Evolutionary conservation across 2,329 filamentous ascomycete species (phyloP).

Genomic region (Sclerotinia sclerotiorum): DNA sequence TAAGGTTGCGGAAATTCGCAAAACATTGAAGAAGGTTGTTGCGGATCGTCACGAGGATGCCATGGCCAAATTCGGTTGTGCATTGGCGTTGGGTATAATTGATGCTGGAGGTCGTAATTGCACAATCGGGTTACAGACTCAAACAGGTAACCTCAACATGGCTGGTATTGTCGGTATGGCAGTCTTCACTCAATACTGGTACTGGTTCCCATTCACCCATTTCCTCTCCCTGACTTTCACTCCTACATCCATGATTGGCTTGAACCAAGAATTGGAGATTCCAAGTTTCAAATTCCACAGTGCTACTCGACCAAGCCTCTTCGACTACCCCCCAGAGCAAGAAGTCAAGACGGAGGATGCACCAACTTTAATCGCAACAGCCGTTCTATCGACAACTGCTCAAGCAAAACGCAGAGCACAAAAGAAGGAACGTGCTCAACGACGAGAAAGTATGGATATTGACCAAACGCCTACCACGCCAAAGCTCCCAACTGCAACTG

Average conservation of each 20-base stretch:
- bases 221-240: slow-evolving; percentile 95
- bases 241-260: slow-evolving; percentile 92
- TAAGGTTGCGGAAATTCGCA: slow-evolving; percentile 86
- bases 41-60: slow-evolving; percentile 96
- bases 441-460: slow-evolving; percentile 92
- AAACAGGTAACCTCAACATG: slow-evolving; percentile 99
- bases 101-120: slow-evolving; percentile 98
- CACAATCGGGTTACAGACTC: slow-evolving; percentile 95
- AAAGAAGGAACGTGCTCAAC: slow-evolving; percentile 87
- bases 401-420: slow-evolving; percentile 94
- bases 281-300: slow-evolving; percentile 95
- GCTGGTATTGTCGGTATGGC: slow-evolving; percentile 96
- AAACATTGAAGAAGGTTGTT: slow-evolving; percentile 91
- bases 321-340: slow-evolving; percentile 96
- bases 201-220: slow-evolving; percentile 99
- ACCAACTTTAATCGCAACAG: slow-evolving; percentile 89
- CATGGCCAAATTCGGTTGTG: slow-evolving; percentile 98
- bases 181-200: slow-evolving; percentile 99
- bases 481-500: slow-evolving; percentile 53
- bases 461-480: slow-evolving; percentile 76
- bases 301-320: slow-evolving; percentile 89
- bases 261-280: slow-evolving; percentile 91
- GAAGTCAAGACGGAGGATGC: slow-evolving; percentile 94
- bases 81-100: slow-evolving; percentile 92
- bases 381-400: slow-evolving; percentile 92